phyloP scores from a whole-genome alignment of 225 moss, liverwort and hornwort species.

The Antitrichia curtipendula region DNA sequence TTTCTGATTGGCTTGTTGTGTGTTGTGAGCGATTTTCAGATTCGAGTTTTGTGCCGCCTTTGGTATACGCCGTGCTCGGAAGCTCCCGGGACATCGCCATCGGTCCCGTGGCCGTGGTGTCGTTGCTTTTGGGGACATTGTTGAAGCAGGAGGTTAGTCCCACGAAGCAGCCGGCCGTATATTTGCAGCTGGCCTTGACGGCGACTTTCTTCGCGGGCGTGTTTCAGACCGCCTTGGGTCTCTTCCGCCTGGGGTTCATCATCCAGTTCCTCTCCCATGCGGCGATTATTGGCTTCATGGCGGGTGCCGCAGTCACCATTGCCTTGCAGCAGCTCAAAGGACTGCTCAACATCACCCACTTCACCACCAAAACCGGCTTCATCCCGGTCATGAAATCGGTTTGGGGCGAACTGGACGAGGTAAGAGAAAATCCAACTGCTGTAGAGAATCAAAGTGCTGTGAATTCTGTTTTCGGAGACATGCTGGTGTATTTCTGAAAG shows the following conservation, averaged over 20 bases:
- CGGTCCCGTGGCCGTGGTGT: constrained; percentile 7
- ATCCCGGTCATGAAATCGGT: constrained; percentile 63
- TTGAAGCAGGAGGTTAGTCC: background rate
- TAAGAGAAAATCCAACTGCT: background rate
- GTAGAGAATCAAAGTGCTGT: no score
- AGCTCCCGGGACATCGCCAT: constrained; percentile 1
- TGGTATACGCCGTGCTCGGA: background rate
- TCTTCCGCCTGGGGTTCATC: constrained; percentile 56
- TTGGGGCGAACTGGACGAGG: constrained; percentile 14
- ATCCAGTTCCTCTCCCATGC: constrained; percentile 85
- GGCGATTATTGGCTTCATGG: constrained; percentile 82
- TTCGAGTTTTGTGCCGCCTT: constrained; percentile 6
- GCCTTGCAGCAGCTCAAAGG: constrained; percentile 79
- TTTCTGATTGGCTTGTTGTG: background rate
- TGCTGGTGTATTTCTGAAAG: background rate
- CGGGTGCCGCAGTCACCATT: constrained; percentile 79
- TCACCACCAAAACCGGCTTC: constrained; percentile 68
- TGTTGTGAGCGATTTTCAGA: background rate
- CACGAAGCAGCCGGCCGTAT: background rate
- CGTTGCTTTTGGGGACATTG: background rate
- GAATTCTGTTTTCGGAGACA: no score
- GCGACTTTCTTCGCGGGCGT: constrained; percentile 2
- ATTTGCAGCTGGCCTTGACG: background rate
- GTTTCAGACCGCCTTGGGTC: background rate
- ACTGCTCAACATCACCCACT: constrained; percentile 28